These are phyloP conservation scores for Galerina marginata DNA, from an alignment of 768 basidiomycete genomes.

Conservation along the genomic window DNA sequence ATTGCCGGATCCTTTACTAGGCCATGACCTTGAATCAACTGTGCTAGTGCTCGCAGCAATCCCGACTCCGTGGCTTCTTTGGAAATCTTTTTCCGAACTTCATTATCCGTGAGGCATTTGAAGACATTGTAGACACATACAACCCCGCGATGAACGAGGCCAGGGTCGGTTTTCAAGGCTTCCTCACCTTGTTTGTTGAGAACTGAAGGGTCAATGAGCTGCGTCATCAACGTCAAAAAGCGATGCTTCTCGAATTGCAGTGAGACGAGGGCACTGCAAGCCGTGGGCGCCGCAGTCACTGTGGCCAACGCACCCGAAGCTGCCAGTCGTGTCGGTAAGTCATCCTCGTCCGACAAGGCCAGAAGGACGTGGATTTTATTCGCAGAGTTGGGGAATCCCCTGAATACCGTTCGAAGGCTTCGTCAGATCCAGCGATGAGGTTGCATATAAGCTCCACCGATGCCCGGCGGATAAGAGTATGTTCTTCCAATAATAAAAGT, in stretches of 20 bases:
- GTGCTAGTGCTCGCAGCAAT: conserved; percentile 55
- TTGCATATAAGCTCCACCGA: conserved; percentile 94
- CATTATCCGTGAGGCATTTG: conserved; percentile 46
- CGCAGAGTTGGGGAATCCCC: conserved; percentile 45
- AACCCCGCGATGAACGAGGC: conserved; percentile 78
- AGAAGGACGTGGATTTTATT: conserved; percentile 83
- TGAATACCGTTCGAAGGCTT: conserved; percentile 75
- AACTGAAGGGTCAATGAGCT: conserved; percentile 66
- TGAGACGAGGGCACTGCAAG: conserved; percentile 64
- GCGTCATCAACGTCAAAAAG: conserved; percentile 68
- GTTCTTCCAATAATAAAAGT: conserved; percentile 80
- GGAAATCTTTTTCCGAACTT: conserved; percentile 46
- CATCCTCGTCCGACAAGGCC: conserved; percentile 87
- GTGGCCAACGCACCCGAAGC: conserved; percentile 90
- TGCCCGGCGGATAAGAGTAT: conserved; percentile 82
- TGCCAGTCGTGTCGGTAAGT: conserved; percentile 84
- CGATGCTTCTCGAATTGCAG: conserved; percentile 71
- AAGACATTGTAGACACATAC: conserved; percentile 75
- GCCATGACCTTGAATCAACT: conserved; percentile 24
- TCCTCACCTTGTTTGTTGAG: conserved; percentile 32
- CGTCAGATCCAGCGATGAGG: conserved; percentile 77
- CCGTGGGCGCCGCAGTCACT: conserved; percentile 64
- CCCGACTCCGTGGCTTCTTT: conserved; percentile 58
- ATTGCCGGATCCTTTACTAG: conserved; percentile 21
- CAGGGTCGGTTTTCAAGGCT: conserved; percentile 50